phyloP scores from a whole-genome alignment of 176 grass and related monocot species.

The Tillandsia leiboldiana region DNA sequence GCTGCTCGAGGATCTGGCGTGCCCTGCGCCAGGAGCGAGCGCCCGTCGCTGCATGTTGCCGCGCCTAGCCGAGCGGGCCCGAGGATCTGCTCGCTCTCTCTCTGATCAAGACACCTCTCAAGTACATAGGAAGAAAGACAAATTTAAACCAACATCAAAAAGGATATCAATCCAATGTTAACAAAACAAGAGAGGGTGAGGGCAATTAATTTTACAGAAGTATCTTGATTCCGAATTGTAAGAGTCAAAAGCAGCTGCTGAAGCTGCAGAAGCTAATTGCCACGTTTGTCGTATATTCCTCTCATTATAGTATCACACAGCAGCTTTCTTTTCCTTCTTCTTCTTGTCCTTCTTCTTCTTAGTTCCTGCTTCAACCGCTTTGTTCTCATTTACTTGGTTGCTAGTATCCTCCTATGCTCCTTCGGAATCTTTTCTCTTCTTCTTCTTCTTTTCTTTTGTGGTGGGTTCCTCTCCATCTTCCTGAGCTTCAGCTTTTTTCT shows the following conservation, averaged over 20 bases:
- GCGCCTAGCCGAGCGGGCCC: too few species aligned
- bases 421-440: conserved; percentile 42
- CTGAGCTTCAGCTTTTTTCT: conserved; percentile 5
- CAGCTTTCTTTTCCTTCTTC: conserved; percentile 4
- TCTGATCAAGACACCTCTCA: too few species aligned
- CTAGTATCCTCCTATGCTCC: conserved; percentile 9
- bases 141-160: too few species aligned
- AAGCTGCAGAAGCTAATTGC: not conserved
- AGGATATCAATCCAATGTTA: too few species aligned
- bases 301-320: not conserved
- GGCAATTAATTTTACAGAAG: too few species aligned
- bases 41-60: too few species aligned
- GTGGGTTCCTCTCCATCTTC: not conserved
- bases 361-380: not conserved
- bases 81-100: too few species aligned
- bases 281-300: not conserved
- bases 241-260: not conserved
- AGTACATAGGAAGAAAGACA: too few species aligned
- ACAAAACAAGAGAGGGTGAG: too few species aligned
- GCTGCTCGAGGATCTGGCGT: too few species aligned
- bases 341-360: conserved; percentile 7
- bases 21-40: too few species aligned
- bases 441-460: conserved; percentile 60
- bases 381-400: conserved; percentile 4
- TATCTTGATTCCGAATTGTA: not conserved